These are phyloP conservation scores for Mycena sp. DNA, from an alignment of 1,284 basidiomycete genomes.

Conservation along the genomic window DNA sequence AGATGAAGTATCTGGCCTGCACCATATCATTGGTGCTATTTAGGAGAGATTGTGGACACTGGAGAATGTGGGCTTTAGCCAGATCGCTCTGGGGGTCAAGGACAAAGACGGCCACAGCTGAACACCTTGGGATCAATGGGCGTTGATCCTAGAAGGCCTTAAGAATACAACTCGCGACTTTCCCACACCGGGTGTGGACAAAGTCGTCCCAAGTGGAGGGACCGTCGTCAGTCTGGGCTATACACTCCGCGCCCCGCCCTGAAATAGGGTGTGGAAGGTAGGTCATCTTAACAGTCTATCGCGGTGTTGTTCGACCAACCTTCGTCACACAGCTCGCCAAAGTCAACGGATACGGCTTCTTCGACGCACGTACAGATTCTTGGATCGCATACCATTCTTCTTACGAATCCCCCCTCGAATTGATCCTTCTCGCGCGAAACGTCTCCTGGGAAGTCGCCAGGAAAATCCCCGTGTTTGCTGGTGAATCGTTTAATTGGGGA, in stretches of 20 bases:
- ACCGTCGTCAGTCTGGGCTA: constrained; percentile 7
- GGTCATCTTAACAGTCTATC: background rate
- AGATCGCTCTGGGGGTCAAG: background rate
- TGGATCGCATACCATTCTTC: constrained; percentile 29
- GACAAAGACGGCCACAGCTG: constrained; percentile 6
- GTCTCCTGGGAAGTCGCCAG: background rate
- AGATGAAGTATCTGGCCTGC: background rate
- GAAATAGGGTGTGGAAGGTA: constrained; percentile 27
- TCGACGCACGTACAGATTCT: background rate
- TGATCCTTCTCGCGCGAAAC: no score
- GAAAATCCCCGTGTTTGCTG: no score
- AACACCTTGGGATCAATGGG: no score
- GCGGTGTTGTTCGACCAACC: no score
- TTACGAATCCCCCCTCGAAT: background rate
- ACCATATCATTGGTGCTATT: constrained; percentile 13
- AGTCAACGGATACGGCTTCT: constrained; percentile 21
- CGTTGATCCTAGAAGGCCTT: no score
- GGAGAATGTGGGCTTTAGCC: background rate
- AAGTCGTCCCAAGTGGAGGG: background rate
- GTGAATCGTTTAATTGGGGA: no score
- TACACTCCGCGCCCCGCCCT: constrained; percentile 20
- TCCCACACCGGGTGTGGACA: constrained; percentile 3
- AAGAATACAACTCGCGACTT: background rate
- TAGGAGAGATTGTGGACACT: constrained; percentile 9
- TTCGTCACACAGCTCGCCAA: constrained; percentile 9